phyloP scores from a whole-genome alignment of 1,139 yeast species.

The Meyerozyma guilliermondii region DNA sequence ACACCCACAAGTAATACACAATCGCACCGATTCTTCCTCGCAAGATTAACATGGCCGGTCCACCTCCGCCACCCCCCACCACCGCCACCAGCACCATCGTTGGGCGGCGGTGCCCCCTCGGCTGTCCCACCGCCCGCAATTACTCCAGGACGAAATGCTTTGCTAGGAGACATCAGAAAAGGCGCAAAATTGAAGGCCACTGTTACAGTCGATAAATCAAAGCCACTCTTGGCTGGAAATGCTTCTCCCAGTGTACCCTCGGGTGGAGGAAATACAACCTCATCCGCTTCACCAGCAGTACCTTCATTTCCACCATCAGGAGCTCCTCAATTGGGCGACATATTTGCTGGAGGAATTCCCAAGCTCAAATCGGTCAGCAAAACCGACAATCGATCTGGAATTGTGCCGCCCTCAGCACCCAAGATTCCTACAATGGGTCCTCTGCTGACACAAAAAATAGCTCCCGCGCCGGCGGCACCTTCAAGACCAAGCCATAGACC shows the following conservation, averaged over 20 bases:
- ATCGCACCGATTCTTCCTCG: not conserved
- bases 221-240: constrained; percentile 36
- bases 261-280: not conserved
- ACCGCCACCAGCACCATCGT: constrained; percentile 31
- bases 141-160: constrained; percentile 64
- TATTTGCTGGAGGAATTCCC: constrained; percentile 86
- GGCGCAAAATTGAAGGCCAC: constrained; percentile 76
- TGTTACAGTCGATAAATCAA: constrained; percentile 42
- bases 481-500: constrained; percentile 13
- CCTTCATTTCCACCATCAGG: constrained; percentile 19
- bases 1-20: not conserved
- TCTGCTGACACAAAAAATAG: constrained; percentile 6
- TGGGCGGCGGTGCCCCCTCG: constrained; percentile 12
- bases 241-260: constrained; percentile 6
- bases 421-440: constrained; percentile 17
- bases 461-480: constrained; percentile 8
- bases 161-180: constrained; percentile 80
- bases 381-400: constrained; percentile 38
- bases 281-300: constrained; percentile 13
- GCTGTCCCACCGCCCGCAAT: constrained; percentile 29
- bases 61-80: constrained; percentile 41
- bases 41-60: not conserved
- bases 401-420: constrained; percentile 38
- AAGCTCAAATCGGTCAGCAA: constrained; percentile 55
- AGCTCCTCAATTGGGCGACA: constrained; percentile 65